Conservation (phyloP, 2,329 filamentous ascomycete species). For the Dactylellina parvicollis region DNA sequence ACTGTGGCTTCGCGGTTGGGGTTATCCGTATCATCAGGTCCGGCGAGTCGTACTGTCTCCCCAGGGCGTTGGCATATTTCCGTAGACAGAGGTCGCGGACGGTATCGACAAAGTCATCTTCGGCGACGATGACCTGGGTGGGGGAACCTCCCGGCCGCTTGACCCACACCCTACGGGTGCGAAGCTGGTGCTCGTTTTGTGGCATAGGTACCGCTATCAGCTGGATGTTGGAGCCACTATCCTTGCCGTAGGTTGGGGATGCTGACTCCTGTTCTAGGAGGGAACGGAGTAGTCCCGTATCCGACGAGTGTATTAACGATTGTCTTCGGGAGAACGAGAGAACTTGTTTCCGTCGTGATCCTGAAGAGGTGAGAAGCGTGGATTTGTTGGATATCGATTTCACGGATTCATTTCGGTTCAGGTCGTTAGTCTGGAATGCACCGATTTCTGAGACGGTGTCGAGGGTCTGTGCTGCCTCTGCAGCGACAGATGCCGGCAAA, state of each 20-base stretch:
- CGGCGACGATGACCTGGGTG: constrained; percentile 83
- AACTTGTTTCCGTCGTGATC: constrained; percentile 44
- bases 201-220: constrained; percentile 49
- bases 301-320: constrained; percentile 50
- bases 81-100: constrained; percentile 89
- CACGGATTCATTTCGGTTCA: constrained; percentile 50
- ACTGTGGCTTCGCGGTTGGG: constrained; percentile 68
- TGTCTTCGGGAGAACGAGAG: constrained; percentile 49
- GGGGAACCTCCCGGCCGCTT: constrained; percentile 85
- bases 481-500: constrained; percentile 19
- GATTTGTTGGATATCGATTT: constrained; percentile 35
- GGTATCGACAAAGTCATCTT: constrained; percentile 93
- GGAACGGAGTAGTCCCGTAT: constrained; percentile 44
- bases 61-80: constrained; percentile 94
- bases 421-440: constrained; percentile 38
- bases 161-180: constrained; percentile 90
- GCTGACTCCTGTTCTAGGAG: constrained; percentile 48
- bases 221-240: constrained; percentile 34
- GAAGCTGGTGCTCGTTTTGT: constrained; percentile 59
- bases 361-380: constrained; percentile 43
- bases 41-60: constrained; percentile 86
- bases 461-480: constrained; percentile 28
- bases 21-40: constrained; percentile 83
- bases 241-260: constrained; percentile 39
- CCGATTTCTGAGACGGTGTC: constrained; percentile 50